Conservation (phyloP, 2,329 filamentous ascomycete species). For the Ceratocystis eucalypticola region DNA sequence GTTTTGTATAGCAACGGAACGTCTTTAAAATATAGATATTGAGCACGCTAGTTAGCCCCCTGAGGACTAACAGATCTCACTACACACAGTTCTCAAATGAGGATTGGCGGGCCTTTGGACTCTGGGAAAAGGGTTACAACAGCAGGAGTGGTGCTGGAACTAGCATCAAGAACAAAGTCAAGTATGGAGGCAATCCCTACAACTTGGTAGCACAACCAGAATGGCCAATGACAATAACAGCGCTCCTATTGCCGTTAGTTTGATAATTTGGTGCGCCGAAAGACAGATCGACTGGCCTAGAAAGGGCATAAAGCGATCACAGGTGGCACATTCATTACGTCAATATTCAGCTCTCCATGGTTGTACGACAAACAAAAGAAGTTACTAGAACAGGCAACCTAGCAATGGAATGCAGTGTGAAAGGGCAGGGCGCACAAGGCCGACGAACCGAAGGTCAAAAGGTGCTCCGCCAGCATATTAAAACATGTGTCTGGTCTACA, state of each 20-base stretch:
- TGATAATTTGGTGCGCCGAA: constrained; percentile 5
- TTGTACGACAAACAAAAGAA: not conserved
- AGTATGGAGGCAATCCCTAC: constrained; percentile 1
- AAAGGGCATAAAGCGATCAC: not conserved
- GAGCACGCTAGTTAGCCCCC: too few relatives aligned
- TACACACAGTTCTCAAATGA: not conserved
- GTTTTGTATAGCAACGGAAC: too few relatives aligned
- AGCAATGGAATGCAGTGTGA: not conserved
- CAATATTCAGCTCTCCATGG: not conserved
- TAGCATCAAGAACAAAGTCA: not conserved
- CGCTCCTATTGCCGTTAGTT: constrained; percentile 8
- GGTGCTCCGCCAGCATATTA: constrained; percentile 5
- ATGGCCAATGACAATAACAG: not conserved
- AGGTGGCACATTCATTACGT: not conserved
- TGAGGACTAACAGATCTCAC: too few relatives aligned
- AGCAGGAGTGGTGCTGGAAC: not conserved
- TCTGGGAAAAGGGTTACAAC: too few relatives aligned
- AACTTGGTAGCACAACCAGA: not conserved
- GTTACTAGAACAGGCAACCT: not conserved
- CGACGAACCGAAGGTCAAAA: constrained; percentile 1
- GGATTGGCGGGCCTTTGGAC: not conserved
- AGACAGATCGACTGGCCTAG: too few relatives aligned
- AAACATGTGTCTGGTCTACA: constrained; percentile 1
- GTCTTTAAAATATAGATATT: too few relatives aligned
- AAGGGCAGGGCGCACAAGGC: not conserved